phyloP scores from a whole-genome alignment of 2,329 filamentous ascomycete genomes.

The Hypoxylon sp. region DNA sequence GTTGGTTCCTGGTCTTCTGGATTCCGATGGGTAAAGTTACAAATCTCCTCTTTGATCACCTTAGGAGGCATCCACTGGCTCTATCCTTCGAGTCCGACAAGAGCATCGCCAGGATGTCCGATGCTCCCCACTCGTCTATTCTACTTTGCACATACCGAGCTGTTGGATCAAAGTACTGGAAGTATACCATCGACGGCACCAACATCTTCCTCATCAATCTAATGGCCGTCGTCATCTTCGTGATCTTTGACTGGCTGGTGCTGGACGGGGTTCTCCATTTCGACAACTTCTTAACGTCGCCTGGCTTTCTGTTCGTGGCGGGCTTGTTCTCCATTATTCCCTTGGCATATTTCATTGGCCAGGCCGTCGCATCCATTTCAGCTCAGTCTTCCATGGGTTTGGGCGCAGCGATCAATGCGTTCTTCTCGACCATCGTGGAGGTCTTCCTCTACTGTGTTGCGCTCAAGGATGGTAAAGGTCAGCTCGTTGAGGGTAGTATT shows the following conservation, averaged over 20 bases:
- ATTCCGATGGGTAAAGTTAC: constrained; percentile 99
- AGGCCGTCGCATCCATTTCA: constrained; percentile 97
- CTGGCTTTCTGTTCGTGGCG: constrained; percentile 86
- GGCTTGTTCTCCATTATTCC: constrained; percentile 94
- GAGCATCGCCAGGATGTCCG: constrained; percentile 76
- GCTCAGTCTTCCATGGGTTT: constrained; percentile 99
- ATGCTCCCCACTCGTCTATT: constrained; percentile 83
- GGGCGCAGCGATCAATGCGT: constrained; percentile 95
- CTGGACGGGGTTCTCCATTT: constrained; percentile 77
- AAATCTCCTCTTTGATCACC: constrained; percentile 87
- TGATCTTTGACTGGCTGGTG: constrained; percentile 92
- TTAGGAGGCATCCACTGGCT: constrained; percentile 91
- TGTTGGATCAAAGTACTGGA: constrained; percentile 96
- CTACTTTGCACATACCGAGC: constrained; percentile 97
- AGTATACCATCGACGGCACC: constrained; percentile 97
- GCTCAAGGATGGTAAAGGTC: constrained; percentile 89
- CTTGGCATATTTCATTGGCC: constrained; percentile 97
- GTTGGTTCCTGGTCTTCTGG: constrained; percentile 97
- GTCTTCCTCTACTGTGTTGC: constrained; percentile 98
- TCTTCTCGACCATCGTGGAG: constrained; percentile 97
- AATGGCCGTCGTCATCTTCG: constrained; percentile 91
- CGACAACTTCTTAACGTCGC: constrained; percentile 80
- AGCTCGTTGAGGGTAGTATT: constrained; percentile 95
- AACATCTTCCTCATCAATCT: constrained; percentile 99
- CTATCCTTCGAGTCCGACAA: constrained; percentile 92